Conservation (phyloP, 176 grass and related monocot genomes). For the Urochloa ruziziensis region DNA sequence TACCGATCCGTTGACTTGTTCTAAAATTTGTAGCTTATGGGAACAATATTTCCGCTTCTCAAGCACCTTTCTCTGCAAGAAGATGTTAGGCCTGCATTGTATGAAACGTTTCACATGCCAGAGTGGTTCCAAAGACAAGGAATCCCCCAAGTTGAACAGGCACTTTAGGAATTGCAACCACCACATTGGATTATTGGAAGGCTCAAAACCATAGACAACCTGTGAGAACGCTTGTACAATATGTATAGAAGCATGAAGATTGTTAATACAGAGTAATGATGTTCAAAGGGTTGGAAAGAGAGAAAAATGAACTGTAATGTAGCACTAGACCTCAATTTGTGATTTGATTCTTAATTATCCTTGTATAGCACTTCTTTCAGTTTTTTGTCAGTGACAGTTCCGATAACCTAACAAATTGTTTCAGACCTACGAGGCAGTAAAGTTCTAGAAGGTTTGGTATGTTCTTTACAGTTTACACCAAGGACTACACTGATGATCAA, state of each 20-base stretch:
- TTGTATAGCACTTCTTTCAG: conserved; percentile 31
- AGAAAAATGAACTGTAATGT: conserved; percentile 3
- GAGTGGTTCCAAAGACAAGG: conserved; percentile 88
- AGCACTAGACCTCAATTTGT: conserved; percentile 16
- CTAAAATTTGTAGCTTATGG: conserved; percentile 60
- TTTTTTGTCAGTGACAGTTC: neutral
- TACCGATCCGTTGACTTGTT: conserved; percentile 22
- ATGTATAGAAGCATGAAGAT: neutral
- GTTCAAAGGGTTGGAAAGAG: neutral
- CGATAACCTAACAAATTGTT: conserved; percentile 5
- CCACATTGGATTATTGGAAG: conserved; percentile 27
- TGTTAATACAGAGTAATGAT: too few species aligned
- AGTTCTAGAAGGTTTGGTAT: neutral
- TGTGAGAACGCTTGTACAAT: conserved; percentile 26
- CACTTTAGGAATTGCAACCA: conserved; percentile 11
- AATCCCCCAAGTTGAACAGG: conserved; percentile 47
- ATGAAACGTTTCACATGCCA: conserved; percentile 87
- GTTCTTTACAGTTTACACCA: too few species aligned
- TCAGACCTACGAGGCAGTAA: neutral
- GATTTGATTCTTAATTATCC: neutral
- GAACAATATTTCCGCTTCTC: conserved; percentile 79
- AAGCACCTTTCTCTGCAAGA: conserved; percentile 75
- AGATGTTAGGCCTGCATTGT: conserved; percentile 70
- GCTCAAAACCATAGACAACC: neutral
- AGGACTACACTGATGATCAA: too few species aligned